Conservation (phyloP, 228 moss, liverwort and hornwort genomes). For the Sphagnum magellanicum region DNA sequence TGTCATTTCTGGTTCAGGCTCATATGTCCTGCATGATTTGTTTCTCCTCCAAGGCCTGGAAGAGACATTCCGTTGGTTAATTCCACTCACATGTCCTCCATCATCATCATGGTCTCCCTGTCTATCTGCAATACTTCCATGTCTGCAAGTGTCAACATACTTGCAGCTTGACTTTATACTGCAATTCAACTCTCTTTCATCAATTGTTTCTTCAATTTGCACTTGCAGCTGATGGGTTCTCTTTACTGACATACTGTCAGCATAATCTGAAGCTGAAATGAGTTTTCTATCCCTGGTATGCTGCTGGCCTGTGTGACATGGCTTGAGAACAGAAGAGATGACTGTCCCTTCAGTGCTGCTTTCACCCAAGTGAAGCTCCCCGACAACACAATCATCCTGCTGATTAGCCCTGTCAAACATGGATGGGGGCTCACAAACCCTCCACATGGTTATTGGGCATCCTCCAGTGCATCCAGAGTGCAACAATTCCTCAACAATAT, state of each 20-base stretch:
- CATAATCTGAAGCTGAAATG: background rate
- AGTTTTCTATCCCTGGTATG: background rate
- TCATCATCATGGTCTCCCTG: background rate
- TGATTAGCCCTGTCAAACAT: background rate
- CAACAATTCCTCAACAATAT: background rate
- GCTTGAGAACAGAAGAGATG: conserved; percentile 2
- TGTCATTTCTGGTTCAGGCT: conserved; percentile 1
- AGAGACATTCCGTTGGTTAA: background rate
- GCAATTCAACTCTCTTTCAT: background rate
- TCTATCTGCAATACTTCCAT: background rate
- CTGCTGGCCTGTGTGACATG: background rate
- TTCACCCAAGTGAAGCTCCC: no score
- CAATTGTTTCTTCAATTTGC: background rate
- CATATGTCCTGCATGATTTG: conserved; percentile 5
- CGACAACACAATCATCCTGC: background rate
- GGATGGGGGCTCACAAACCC: background rate
- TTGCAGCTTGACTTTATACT: background rate
- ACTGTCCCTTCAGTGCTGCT: background rate
- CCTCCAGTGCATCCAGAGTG: background rate
- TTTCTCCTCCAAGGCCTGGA: background rate
- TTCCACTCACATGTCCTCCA: background rate
- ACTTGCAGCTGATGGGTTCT: background rate
- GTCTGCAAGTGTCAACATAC: background rate
- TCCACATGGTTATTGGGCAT: background rate
- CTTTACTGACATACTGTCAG: background rate